A percentile compares a stretch with the other conserved stretches of the same genome.
Conservation (phyloP, 768 basidiomycete species). For the Leccinum variicolor region DNA sequence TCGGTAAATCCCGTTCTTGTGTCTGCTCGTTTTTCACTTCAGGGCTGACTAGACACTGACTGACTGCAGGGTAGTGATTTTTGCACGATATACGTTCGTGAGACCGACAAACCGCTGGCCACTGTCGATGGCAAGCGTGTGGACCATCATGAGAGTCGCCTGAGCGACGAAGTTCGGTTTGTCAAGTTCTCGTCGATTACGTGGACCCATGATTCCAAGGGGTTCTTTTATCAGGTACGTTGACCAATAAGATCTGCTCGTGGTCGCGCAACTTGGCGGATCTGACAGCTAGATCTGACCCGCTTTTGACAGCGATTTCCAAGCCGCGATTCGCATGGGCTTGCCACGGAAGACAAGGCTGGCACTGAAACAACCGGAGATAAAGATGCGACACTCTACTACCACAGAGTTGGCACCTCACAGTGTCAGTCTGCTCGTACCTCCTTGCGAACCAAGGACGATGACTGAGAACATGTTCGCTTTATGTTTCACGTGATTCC, state of each 20-base stretch:
- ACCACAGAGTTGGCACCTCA: constrained; percentile 67
- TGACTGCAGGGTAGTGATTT: constrained; percentile 66
- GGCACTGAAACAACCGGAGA: constrained; percentile 61
- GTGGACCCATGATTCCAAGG: constrained; percentile 78
- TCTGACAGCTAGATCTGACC: constrained; percentile 1
- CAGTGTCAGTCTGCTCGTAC: constrained; percentile 47
- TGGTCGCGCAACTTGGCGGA: background rate
- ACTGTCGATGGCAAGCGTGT: constrained; percentile 33
- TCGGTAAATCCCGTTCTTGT: constrained; percentile 45
- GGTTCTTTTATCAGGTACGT: constrained; percentile 77
- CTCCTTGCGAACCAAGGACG: background rate
- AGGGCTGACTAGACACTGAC: background rate
- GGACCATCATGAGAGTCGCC: constrained; percentile 48
- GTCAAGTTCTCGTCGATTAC: constrained; percentile 73
- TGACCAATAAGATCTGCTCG: background rate
- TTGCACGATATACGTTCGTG: constrained; percentile 63
- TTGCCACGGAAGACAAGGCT: constrained; percentile 45
- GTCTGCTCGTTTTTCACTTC: constrained; percentile 1
- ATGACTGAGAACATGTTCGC: constrained; percentile 5
- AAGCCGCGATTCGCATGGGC: constrained; percentile 42
- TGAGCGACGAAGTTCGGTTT: constrained; percentile 65
- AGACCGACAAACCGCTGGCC: constrained; percentile 56
- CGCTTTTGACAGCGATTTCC: constrained; percentile 50
- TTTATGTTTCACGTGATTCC: background rate
- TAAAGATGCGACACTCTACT: constrained; percentile 70